Evolutionary conservation across 2,329 filamentous ascomycete genomes (phyloP), one percentile per base, ranked within the genome.

Genomic region (Calonectria multiphialidica): DNA sequence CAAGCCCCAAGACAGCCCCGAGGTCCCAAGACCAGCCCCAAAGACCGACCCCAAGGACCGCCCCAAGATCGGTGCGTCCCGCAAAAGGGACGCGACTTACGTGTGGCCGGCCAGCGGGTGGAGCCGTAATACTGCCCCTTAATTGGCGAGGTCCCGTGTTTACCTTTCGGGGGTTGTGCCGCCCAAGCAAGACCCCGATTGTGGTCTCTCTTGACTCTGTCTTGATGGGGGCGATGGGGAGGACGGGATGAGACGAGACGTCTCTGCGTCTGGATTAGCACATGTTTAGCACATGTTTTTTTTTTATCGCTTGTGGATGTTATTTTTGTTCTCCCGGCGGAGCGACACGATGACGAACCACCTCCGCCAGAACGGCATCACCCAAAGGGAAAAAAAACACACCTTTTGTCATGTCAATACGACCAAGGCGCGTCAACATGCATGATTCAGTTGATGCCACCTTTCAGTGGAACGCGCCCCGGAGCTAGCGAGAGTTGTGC

Each of bases 391-490:
- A n/a, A n/a, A n/a, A n/a, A n/a, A n/a, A n/a, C n/a, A 10, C 21
- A 37, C 33, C 53, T 23, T 18, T 40, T 18, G 18, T 18, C n/a
- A n/a, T n/a, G n/a, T 21, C 10, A 59, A 59, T 59, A 59, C 53
- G 53, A 59, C 53, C 33, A 40, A 40, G 13, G 23, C 33, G 53
- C 28, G 53, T 9, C 33, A 18, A 40, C 23, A 37, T 59, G 53
- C 53, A 59, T 15, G 35, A 59, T 59, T 59, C 53, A 59, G 53
- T 37, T 59, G 53, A 42, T 59, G 53, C 25, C 33, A 59, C 53
- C 33, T 16, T 25, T n/a, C 35, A 40, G 53, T 33, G 50, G 28
- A 35, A 21, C 50, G 28, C n/a, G 25, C 18, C 13, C 50, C 50
- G 18, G 30, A 21, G 50, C 50, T 35, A 21, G 18, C 35, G 53